Conservation (phyloP, 305 asterid species). For the Fraxinus nigra region DNA sequence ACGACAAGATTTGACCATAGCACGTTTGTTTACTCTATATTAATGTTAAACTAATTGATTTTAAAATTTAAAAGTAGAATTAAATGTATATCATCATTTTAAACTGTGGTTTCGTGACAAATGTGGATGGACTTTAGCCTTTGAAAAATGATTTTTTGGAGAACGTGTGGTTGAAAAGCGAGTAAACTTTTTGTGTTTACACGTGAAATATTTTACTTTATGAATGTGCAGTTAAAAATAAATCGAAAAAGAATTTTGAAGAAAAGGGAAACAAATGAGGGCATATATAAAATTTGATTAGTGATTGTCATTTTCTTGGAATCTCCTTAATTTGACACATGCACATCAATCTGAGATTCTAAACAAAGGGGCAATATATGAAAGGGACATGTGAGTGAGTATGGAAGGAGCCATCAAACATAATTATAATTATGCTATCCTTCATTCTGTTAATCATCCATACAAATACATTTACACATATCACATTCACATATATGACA, state of each 20-base stretch:
- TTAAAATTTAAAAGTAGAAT: too few relatives aligned
- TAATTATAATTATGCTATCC: slow-evolving; percentile 15
- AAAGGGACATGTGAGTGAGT: slow-evolving; percentile 26
- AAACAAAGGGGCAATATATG: slow-evolving; percentile 13
- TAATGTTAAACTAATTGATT: not conserved
- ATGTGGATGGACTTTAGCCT: not conserved
- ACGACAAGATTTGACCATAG: not conserved
- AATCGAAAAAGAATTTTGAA: too few relatives aligned
- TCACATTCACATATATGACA: not conserved
- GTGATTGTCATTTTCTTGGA: not conserved
- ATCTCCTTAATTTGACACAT: slow-evolving; percentile 27
- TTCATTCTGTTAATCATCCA: not conserved
- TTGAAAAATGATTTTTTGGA: too few relatives aligned
- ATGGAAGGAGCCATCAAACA: slow-evolving; percentile 29
- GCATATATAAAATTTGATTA: not conserved
- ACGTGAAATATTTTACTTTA: too few relatives aligned
- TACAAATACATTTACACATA: slow-evolving; percentile 5
- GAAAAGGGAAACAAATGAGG: too few relatives aligned
- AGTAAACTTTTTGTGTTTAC: too few relatives aligned
- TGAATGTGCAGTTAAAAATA: too few relatives aligned
- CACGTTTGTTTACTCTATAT: too few relatives aligned
- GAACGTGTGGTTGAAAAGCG: too few relatives aligned
- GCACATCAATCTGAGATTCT: slow-evolving; percentile 19
- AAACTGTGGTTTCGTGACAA: too few relatives aligned
- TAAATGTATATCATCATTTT: not conserved